These are phyloP conservation scores for Castanea mollissima DNA, from an alignment of 306 rosid species.

Conservation along the genomic window DNA sequence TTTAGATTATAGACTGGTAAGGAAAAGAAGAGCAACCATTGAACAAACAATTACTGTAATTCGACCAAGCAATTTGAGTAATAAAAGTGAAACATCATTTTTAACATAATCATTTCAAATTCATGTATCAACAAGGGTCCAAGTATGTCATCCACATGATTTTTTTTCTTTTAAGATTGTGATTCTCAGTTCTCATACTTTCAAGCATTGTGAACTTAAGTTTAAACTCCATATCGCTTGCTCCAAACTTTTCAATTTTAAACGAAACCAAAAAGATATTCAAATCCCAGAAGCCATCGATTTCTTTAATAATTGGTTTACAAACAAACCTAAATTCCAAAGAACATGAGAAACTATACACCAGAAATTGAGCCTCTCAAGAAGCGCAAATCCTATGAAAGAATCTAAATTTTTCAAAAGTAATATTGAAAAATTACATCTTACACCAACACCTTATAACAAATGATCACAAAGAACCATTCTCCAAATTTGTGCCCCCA, in stretches of 20 bases:
- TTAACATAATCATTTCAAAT: background rate
- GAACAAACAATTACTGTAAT: background rate
- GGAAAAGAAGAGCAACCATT: slow-evolving; percentile 5
- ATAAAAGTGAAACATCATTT: background rate
- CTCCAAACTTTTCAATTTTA: background rate
- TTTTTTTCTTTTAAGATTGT: background rate
- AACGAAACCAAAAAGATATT: background rate
- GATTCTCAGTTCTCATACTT: background rate
- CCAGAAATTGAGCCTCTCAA: background rate
- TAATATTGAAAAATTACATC: background rate
- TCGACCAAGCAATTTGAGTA: background rate
- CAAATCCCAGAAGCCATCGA: slow-evolving; percentile 4
- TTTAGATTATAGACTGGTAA: background rate
- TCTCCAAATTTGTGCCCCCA: background rate
- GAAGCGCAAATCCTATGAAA: background rate
- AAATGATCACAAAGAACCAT: background rate
- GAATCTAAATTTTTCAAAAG: background rate
- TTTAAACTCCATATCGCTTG: background rate
- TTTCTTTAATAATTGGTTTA: background rate
- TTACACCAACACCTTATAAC: background rate
- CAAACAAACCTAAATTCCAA: background rate
- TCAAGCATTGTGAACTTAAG: background rate
- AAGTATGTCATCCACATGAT: background rate
- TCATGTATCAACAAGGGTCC: background rate
- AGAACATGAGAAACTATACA: background rate